phyloP scores from a whole-genome alignment of 2,329 filamentous ascomycete genomes.

The Apiospora hydei region DNA sequence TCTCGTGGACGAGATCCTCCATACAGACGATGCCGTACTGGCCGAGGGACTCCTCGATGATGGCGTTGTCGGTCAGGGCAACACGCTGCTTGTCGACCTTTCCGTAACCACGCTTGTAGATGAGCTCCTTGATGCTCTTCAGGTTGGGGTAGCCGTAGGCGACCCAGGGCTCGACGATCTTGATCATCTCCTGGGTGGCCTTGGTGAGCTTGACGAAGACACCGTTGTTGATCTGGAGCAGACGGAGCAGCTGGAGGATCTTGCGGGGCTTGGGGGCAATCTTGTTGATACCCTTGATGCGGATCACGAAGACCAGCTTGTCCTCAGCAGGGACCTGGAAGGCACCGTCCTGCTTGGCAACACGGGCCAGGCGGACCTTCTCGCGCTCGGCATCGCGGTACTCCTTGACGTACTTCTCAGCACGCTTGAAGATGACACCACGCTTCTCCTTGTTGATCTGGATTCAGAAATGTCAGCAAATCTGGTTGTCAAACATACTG shows the following conservation, averaged over 20 bases:
- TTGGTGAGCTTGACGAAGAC: constrained; percentile 98
- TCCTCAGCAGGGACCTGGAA: constrained; percentile 95
- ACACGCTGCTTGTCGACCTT: constrained; percentile 99
- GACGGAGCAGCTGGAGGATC: constrained; percentile 98
- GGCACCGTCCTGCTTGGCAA: constrained; percentile 89
- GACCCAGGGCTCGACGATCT: constrained; percentile 98
- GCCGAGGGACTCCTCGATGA: constrained; percentile 96
- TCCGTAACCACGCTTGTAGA: constrained; percentile 99
- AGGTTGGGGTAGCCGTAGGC: constrained; percentile 99
- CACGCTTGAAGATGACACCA: constrained; percentile 98
- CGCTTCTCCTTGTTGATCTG: constrained; percentile 99
- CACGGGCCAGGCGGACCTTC: constrained; percentile 91
- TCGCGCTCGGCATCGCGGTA: constrained; percentile 98
- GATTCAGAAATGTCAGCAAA: constrained; percentile 33
- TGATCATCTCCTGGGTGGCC: constrained; percentile 96
- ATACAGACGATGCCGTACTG: constrained; percentile 99
- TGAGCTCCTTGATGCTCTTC: constrained; percentile 97
- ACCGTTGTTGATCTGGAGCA: constrained; percentile 99
- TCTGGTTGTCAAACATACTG: constrained; percentile 43
- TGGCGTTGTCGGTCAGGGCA: constrained; percentile 94
- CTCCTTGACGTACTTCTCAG: constrained; percentile 99
- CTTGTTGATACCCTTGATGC: constrained; percentile 99
- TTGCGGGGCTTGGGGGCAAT: constrained; percentile 99
- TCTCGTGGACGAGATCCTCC: constrained; percentile 99
- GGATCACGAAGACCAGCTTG: constrained; percentile 96